phyloP scores from a whole-genome alignment of 1,139 yeast genomes.

The Insectozyma bohioensis region DNA sequence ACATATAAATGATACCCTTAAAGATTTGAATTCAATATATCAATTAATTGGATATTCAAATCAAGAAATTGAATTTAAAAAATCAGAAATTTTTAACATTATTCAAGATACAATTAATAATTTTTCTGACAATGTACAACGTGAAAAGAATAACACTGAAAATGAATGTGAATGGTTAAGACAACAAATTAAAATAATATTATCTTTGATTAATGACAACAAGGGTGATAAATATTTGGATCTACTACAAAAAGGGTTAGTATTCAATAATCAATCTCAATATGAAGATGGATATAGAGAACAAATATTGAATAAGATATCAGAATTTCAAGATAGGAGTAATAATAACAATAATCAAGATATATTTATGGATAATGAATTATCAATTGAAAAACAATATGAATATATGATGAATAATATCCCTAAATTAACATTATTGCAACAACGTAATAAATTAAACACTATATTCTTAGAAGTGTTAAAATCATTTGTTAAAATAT shows the following conservation, averaged over 20 bases:
- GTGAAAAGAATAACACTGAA: constrained; percentile 40
- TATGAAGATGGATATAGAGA: constrained; percentile 35
- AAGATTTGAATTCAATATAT: constrained; percentile 34
- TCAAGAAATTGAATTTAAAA: constrained; percentile 34
- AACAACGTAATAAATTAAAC: constrained; percentile 33
- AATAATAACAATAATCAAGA: constrained; percentile 27
- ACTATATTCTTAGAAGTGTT: constrained; percentile 35
- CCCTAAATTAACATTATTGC: constrained; percentile 34
- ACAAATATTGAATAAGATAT: constrained; percentile 24
- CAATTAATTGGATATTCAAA: constrained; percentile 40
- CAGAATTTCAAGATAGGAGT: constrained; percentile 12
- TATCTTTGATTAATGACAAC: constrained; percentile 42
- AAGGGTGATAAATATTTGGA: constrained; percentile 29
- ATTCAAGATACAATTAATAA: constrained; percentile 41
- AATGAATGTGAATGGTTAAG: constrained; percentile 51
- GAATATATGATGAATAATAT: constrained; percentile 26
- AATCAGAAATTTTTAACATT: constrained; percentile 38
- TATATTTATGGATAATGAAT: constrained; percentile 19
- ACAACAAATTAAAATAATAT: constrained; percentile 41
- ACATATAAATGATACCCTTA: constrained; percentile 35
- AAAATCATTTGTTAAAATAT: constrained; percentile 30
- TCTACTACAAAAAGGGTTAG: constrained; percentile 31
- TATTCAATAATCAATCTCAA: constrained; percentile 26
- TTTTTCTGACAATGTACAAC: constrained; percentile 31
- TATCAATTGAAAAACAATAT: constrained; percentile 27